phyloP scores from a whole-genome alignment of 306 rosid species.

The Glycine latifolia region DNA sequence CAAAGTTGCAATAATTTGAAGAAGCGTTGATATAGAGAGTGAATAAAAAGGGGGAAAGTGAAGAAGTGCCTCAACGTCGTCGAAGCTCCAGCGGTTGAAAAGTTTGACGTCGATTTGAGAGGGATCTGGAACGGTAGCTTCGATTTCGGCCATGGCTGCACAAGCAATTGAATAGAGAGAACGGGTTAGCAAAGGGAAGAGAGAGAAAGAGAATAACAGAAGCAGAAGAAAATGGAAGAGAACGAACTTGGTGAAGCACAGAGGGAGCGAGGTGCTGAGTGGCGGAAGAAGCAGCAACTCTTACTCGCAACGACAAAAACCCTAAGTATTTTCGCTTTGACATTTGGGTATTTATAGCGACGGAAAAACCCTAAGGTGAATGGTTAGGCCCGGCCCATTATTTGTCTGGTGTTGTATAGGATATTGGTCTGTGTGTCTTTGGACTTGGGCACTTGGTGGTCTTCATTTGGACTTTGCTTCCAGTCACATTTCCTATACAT shows the following conservation, averaged over 20 bases:
- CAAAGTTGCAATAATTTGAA: too few species aligned
- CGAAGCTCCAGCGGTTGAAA: constrained; percentile 76
- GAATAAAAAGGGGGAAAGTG: background rate
- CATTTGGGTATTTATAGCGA: background rate
- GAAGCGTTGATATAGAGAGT: too few species aligned
- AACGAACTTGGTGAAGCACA: constrained; percentile 24
- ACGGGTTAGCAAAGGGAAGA: background rate
- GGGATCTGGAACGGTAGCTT: constrained; percentile 43
- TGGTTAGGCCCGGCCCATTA: background rate
- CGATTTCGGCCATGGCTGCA: constrained; percentile 50
- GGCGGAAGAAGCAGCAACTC: background rate
- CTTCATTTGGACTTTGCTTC: too few species aligned
- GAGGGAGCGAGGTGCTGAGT: background rate
- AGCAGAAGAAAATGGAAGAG: background rate
- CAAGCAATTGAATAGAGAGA: background rate
- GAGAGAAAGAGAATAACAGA: background rate
- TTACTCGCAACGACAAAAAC: background rate
- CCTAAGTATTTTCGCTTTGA: background rate
- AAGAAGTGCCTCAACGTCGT: constrained; percentile 59
- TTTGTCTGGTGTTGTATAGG: too few species aligned
- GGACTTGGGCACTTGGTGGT: background rate
- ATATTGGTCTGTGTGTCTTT: background rate
- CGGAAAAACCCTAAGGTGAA: constrained; percentile 2
- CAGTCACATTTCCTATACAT: too few species aligned
- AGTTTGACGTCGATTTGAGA: constrained; percentile 64